Base-by-base conservation (phyloP, 78 protist genomes). In the Dictyostelium brefeldianum region DNA sequence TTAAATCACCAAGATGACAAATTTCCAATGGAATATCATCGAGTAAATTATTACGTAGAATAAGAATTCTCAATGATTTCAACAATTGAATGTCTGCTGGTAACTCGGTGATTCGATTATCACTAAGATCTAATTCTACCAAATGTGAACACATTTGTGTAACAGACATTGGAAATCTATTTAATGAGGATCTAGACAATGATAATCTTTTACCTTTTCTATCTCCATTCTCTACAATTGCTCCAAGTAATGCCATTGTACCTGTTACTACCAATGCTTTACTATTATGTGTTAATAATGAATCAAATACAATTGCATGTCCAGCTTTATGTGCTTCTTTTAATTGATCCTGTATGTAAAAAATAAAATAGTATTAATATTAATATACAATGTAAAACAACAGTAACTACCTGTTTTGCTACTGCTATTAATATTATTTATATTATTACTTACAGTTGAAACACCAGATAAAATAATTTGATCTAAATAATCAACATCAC, bases 251-350 rank as follows among this genome's bases (percentile, higher is more conserved):
- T 50, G 93, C 93, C 93, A 87, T 87, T 8, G 93, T 87, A 51
- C 78, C 93, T 41, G 93, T 87, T 0, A 87, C 93, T 14, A 64
- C 77, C 14, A 87, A 41, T 65, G 84, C 83, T 46, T 87, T 87
- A 77, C 84, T 87, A 77, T 87, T 87, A 77, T 87, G 93, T 87
- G 93, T 80, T 47, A 87, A 87, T 25, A 87, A 77, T 77, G 93
- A 87, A 87, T 87, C 93, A 70, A 87, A 87, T 59, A 87, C 93
- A 77, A 87, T 87, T 77, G 93, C 93, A 87, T 87, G 93, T 5
- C 93, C 93, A n/a, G 93, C 93, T 87, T 36, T 87, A 87, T 87
- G 93, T 77, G 93, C 93, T 64, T 74, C 93, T 87, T 54, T 50
- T 62, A 87, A 64, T 77, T 87, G 93, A 27, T 74, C 93, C 93